Conservation (phyloP, 345 rosid species). For the Murraya koenigii region DNA sequence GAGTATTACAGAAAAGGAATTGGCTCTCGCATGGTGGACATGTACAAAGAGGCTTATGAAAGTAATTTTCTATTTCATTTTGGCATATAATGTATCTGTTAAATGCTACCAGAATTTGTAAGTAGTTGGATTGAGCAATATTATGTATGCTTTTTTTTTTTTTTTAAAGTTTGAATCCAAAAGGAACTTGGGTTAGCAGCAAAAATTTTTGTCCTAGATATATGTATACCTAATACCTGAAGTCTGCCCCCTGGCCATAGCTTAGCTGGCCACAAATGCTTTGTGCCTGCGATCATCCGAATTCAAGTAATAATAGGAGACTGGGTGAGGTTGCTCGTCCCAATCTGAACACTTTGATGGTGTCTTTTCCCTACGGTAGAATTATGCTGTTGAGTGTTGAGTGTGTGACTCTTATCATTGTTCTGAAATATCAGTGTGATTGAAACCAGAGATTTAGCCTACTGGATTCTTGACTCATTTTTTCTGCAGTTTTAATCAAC, state of each 20-base stretch:
- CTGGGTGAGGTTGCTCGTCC: no score
- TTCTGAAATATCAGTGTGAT: background rate
- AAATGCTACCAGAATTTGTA: background rate
- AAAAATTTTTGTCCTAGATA: background rate
- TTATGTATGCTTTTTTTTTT: background rate
- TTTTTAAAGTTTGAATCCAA: background rate
- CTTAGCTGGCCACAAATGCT: no score
- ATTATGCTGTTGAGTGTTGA: background rate
- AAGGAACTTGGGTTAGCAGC: background rate
- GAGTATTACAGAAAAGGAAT: slow-evolving; percentile 83
- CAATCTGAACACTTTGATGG: background rate
- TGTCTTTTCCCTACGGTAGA: background rate
- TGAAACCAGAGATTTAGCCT: background rate
- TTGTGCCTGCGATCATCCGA: no score
- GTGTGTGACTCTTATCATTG: background rate
- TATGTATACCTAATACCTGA: no score
- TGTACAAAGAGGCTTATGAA: slow-evolving; percentile 92
- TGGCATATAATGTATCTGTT: background rate
- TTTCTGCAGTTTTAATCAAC: background rate
- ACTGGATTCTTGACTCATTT: background rate
- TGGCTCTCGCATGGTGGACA: slow-evolving; percentile 90
- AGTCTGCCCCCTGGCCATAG: no score
- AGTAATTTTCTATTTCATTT: slow-evolving; percentile 41
- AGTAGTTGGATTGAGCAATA: background rate
- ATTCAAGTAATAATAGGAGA: no score